Base-by-base conservation (phyloP, 2,329 filamentous ascomycete species). In the Alternaria postmessia region DNA sequence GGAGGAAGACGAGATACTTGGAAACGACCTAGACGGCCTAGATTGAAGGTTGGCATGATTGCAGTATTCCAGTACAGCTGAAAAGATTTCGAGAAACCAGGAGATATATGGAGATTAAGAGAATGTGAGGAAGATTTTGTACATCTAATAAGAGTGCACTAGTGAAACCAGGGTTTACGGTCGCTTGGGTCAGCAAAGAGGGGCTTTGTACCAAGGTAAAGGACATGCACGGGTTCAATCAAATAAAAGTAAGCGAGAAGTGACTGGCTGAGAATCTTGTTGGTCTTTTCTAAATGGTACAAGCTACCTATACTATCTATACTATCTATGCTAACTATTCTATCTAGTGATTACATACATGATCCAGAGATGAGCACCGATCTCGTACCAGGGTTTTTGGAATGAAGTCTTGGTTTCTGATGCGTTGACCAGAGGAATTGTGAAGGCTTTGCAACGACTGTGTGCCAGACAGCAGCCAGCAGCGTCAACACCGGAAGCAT, bases 321-420 rank as follows among this genome's bases (percentile, higher is more conserved):
- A n/a, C 48, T 51, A 38, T 26, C 47, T 49, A 41, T 41, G 24
- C 36, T 51, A 38, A 7, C 32, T 49, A 22, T 41, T 16, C 24
- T 51, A 51, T 51, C 22, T 51, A 41, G 24, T 51, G 48, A 22
- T 51, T 41, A 41, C 34, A 51, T 51, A 51, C 48, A 51, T 22
- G 36, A 51, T 51, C 24, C 22, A 7, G 16, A 51, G 36, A 51
- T 36, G 38, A 51, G 48, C 20, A 51, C 24, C 8, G 22, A 51
- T 41, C 16, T 28, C 16, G 32, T 38, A 7, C 6, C 11, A 22
- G 39, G 18, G n/a, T 18, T 11, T 18, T 41, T 41, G 39, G 9
- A 41, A 14, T 22, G 39, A 22, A 9, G 4, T 41, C 22, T 20
- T 3, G 39, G 9, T 12, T 22, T 12, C 18, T 22, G 39, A 8